phyloP scores from a whole-genome alignment of 2,329 filamentous ascomycete genomes.

The Hyphodiscus sp. region DNA sequence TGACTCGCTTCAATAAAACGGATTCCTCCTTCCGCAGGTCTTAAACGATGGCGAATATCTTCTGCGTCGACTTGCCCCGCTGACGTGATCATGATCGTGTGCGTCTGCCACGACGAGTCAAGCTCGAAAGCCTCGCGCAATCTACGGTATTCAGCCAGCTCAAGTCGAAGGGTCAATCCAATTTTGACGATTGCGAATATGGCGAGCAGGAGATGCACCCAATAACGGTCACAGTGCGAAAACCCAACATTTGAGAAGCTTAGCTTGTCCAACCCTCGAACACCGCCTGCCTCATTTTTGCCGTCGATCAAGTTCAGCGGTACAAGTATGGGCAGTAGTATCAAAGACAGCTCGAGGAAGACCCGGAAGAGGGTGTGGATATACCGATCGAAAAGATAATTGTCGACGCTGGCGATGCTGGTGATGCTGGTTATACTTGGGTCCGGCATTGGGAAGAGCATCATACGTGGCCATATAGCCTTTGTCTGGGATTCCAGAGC shows the following conservation, averaged over 20 bases:
- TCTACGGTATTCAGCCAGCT: conserved; percentile 78
- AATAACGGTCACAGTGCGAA: conserved; percentile 59
- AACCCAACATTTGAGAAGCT: conserved; percentile 75
- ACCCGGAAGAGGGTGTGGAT: conserved; percentile 77
- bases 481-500: no score
- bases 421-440: no score
- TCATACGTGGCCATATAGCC: no score
- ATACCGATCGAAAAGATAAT: conserved; percentile 91
- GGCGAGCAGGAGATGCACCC: conserved; percentile 74
- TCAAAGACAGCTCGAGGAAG: conserved; percentile 68
- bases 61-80: no score
- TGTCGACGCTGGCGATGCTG: no score
- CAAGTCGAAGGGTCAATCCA: conserved; percentile 51
- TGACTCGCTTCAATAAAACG: no score
- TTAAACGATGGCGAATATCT: no score
- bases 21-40: no score
- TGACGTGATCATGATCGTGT: no score
- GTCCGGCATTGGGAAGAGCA: no score
- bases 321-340: conserved; percentile 48
- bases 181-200: conserved; percentile 71
- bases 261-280: conserved; percentile 69
- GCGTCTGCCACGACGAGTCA: no score
- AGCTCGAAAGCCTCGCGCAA: conserved; percentile 58
- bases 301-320: background rate
- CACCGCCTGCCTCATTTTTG: conserved; percentile 44